A percentile compares a stretch with the other conserved stretches of the same genome.
These are phyloP conservation scores for Claviceps arundinis DNA, from an alignment of 2,329 filamentous ascomycete genomes.

Conservation along the genomic window DNA sequence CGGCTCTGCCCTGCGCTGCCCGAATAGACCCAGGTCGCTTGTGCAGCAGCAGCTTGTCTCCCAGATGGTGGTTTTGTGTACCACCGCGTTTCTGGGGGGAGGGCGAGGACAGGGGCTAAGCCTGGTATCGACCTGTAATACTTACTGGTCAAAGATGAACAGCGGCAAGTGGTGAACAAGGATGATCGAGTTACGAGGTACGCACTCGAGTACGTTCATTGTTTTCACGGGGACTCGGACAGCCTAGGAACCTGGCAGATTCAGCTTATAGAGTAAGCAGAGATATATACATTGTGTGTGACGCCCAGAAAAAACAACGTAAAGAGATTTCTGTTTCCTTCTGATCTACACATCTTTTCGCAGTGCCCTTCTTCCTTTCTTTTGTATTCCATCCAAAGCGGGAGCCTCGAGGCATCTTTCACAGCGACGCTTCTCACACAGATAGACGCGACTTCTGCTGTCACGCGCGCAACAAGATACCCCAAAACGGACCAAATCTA, in stretches of 20 bases:
- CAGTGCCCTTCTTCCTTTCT: neutral
- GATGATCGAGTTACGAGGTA: conserved; percentile 3
- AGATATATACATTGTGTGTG: conserved; percentile 10
- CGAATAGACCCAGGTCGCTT: neutral
- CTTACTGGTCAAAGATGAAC: neutral
- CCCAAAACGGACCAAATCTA: neutral
- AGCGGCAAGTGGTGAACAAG: conserved; percentile 2
- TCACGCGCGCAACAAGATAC: neutral
- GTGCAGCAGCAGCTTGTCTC: neutral
- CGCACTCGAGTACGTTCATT: conserved; percentile 1
- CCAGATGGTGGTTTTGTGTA: conserved; percentile 4
- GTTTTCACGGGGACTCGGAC: conserved; percentile 2
- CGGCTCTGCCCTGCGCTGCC: neutral
- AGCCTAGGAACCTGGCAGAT: conserved; percentile 4
- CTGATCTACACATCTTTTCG: neutral
- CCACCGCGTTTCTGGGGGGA: neutral
- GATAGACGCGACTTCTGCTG: neutral
- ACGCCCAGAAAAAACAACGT: conserved; percentile 1
- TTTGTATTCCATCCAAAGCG: conserved; percentile 1
- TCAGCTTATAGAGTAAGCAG: conserved; percentile 5
- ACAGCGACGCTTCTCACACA: neutral
- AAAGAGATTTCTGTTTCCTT: conserved; percentile 1
- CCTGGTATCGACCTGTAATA: neutral
- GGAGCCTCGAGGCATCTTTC: neutral
- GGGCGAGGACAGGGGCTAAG: neutral